Base-by-base conservation (phyloP, 805 yeast genomes). In the Kurtzmaniella cleridarum region DNA sequence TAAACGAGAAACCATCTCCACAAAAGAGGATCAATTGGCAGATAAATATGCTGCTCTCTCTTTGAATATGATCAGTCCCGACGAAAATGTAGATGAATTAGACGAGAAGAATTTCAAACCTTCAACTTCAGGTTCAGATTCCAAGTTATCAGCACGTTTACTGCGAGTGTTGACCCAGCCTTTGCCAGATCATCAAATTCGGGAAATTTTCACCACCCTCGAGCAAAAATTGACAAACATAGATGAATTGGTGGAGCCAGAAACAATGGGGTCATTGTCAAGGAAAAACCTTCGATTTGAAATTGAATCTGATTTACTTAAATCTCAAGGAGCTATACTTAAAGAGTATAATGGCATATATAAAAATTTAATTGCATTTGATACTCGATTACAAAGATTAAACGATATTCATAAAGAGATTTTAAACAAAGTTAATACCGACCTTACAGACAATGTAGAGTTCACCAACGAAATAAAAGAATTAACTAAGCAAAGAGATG, bases 251-350 rank as follows among this genome's bases (percentile, higher is more conserved):
- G 66, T 75, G 3, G 73, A 69, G 33, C 68, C 79, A 0, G 72
- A 70, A 5, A 48, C 78, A 20, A 53, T 70, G 11, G 91, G 91
- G 0, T 72, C 80, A 2, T 64, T 81, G 27, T 64, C 79, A 1
- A 67, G 95, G 46, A 73, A 81, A 50, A 69, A 75, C 29, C 61
- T 84, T 36, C 65, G 81, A 40, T 76, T 79, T 32, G 76, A 71
- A 30, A 64, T 84, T 15, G 90, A 84, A 49, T 62, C 64, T 23
- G 85, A 81, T 39, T 53, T 83, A 24, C 57, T 83, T 30, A 72
- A 70, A 39, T 76, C 73, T 42, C 83, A 83, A 48, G 58, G 57
- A 2, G 34, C 41, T 16, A 44, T 57, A 3, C 47, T 68, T 34
- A 59, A 59, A 26, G 70, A 65, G 31, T 68, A 56, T 43, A 55